Conservation (phyloP, 305 asterid species). For the Solanum aculeatissimum region DNA sequence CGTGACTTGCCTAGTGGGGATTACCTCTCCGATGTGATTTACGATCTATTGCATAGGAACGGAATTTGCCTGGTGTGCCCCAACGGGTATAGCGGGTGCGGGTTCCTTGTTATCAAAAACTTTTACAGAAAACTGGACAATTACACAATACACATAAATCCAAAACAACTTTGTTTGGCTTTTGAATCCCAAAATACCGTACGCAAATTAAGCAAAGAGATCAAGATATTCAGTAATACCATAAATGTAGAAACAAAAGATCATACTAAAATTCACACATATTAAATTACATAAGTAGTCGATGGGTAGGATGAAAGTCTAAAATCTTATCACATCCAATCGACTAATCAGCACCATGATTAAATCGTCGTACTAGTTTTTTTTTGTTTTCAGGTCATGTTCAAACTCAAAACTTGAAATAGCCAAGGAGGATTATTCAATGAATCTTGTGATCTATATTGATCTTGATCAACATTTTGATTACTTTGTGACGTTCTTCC, state of each 20-base stretch:
- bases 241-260: neutral
- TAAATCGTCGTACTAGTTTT: neutral
- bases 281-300: constrained; percentile 13
- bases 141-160: too few species aligned
- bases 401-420: constrained; percentile 58
- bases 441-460: constrained; percentile 35
- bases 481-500: constrained; percentile 5
- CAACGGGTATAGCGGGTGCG: too few species aligned
- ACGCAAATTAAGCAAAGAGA: neutral
- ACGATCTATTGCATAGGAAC: too few species aligned
- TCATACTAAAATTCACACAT: constrained; percentile 8
- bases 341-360: neutral
- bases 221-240: neutral
- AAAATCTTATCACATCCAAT: constrained; percentile 8
- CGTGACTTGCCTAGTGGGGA: too few species aligned
- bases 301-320: constrained; percentile 9
- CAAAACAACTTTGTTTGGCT: neutral
- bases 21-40: too few species aligned
- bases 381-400: constrained; percentile 24
- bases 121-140: neutral
- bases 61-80: too few species aligned
- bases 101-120: too few species aligned
- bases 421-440: constrained; percentile 57
- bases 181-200: neutral
- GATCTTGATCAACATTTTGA: constrained; percentile 17